Evolutionary conservation across 768 basidiomycete genomes (phyloP).

Genomic region (Hortiboletus flavorubellus): DNA sequence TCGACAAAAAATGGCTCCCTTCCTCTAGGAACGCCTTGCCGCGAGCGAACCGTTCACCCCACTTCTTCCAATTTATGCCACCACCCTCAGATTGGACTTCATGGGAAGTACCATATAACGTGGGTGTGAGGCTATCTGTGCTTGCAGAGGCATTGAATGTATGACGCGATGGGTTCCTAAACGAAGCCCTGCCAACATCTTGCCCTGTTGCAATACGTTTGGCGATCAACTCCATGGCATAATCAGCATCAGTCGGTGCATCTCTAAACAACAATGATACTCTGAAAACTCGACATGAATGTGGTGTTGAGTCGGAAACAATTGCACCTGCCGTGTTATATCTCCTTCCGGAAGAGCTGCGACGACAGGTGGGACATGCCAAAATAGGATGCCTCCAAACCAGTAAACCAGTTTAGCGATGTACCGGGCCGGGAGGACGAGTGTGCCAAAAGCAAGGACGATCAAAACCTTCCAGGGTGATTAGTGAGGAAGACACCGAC

Average conservation of each 20-base stretch:
- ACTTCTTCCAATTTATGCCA: slow-evolving; percentile 54
- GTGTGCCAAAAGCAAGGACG: slow-evolving; percentile 35
- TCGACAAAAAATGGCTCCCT: slow-evolving; percentile 38
- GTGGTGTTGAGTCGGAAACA: not conserved
- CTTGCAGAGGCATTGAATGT: slow-evolving; percentile 13
- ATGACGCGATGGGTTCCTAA: slow-evolving; percentile 17
- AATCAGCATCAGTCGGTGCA: slow-evolving; percentile 65
- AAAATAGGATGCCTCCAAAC: slow-evolving; percentile 50
- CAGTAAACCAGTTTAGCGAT: slow-evolving; percentile 48
- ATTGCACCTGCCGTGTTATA: slow-evolving; percentile 40
- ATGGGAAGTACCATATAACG: not conserved
- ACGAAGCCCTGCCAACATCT: slow-evolving; percentile 37
- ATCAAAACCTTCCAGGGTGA: slow-evolving; percentile 34
- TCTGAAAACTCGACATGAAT: slow-evolving; percentile 28
- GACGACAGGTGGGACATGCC: slow-evolving; percentile 61
- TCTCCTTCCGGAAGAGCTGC: slow-evolving; percentile 46
- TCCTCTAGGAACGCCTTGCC: slow-evolving; percentile 45
- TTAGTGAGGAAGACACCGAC: not conserved
- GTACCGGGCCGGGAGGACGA: slow-evolving; percentile 48
- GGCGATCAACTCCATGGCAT: slow-evolving; percentile 67
- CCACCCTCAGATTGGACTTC: slow-evolving; percentile 9
- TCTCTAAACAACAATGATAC: slow-evolving; percentile 46
- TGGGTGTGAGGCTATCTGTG: not conserved
- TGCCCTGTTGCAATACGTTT: slow-evolving; percentile 55
- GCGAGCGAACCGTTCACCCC: slow-evolving; percentile 44